Evolutionary conservation across 192 early-diverging fungal genomes (phyloP).

Genomic region (Coemansia sp.): DNA sequence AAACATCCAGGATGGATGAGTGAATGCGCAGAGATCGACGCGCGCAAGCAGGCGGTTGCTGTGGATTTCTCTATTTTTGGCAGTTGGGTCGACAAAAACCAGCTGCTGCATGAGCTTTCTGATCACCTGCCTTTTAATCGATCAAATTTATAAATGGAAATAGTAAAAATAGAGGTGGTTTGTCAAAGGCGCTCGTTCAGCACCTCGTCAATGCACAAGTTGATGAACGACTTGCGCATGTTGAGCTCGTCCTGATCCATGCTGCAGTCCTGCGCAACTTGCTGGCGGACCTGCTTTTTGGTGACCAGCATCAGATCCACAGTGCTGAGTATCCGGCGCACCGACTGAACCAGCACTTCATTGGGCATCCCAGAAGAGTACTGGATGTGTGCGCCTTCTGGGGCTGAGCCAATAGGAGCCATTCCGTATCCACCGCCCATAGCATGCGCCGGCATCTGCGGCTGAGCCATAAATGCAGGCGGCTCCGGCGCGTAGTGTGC

Average conservation of each 20-base stretch:
- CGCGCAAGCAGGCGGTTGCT: neutral
- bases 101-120: no score
- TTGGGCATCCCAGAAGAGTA: conserved; percentile 60
- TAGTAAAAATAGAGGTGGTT: neutral
- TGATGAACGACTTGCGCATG: conserved; percentile 84
- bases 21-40: conserved; percentile 3
- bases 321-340: conserved; percentile 74
- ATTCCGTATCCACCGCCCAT: conserved; percentile 11
- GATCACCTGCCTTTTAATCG: neutral
- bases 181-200: conserved; percentile 46
- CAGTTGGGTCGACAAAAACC: neutral
- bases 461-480: conserved; percentile 4
- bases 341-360: conserved; percentile 69
- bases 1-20: neutral
- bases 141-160: no score
- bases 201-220: conserved; percentile 73
- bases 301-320: conserved; percentile 98
- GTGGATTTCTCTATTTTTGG: conserved; percentile 12
- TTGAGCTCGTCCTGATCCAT: conserved; percentile 74
- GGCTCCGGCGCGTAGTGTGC: conserved; percentile 20
- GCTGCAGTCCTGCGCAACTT: conserved; percentile 76
- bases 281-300: conserved; percentile 96
- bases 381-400: conserved; percentile 18
- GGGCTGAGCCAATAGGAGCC: conserved; percentile 2
- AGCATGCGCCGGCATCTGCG: neutral